These are phyloP conservation scores for Vinca major DNA, from an alignment of 305 asterid genomes.

Conservation along the genomic window DNA sequence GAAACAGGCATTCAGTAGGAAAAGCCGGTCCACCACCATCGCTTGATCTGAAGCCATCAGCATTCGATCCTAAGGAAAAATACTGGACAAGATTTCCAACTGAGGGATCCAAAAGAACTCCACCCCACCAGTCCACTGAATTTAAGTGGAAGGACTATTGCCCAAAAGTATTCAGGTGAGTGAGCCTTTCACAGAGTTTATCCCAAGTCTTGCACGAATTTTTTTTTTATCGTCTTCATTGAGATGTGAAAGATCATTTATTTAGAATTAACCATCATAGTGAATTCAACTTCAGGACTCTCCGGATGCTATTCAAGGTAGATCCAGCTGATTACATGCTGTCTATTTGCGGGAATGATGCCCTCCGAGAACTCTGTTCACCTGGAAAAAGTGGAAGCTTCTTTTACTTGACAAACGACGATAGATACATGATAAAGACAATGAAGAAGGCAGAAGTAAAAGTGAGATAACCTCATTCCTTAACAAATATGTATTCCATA, in stretches of 20 bases:
- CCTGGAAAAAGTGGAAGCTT: conserved; percentile 94
- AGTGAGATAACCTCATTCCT: conserved; percentile 33
- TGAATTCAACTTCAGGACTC: conserved; percentile 30
- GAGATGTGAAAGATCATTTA: background rate
- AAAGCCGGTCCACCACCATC: conserved; percentile 79
- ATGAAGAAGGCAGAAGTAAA: conserved; percentile 92
- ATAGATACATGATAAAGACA: conserved; percentile 82
- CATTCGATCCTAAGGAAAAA: conserved; percentile 75
- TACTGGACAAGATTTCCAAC: conserved; percentile 84
- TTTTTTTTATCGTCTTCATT: background rate
- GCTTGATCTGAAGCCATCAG: conserved; percentile 71
- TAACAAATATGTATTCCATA: background rate
- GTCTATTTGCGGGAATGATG: conserved; percentile 82
- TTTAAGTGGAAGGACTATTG: conserved; percentile 91
- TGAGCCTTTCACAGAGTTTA: conserved; percentile 3
- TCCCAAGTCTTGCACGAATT: background rate
- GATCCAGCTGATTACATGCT: conserved; percentile 94
- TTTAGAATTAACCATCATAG: background rate
- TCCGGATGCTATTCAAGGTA: conserved; percentile 81
- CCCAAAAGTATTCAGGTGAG: conserved; percentile 87
- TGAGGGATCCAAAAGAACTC: conserved; percentile 78
- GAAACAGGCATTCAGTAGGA: conserved; percentile 74
- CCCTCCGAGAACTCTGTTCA: conserved; percentile 73
- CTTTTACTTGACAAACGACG: conserved; percentile 72
- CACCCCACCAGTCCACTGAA: conserved; percentile 77